These are phyloP conservation scores for Phialemonium atrogriseum DNA, from an alignment of 2,329 filamentous ascomycete species.

Conservation along the genomic window DNA sequence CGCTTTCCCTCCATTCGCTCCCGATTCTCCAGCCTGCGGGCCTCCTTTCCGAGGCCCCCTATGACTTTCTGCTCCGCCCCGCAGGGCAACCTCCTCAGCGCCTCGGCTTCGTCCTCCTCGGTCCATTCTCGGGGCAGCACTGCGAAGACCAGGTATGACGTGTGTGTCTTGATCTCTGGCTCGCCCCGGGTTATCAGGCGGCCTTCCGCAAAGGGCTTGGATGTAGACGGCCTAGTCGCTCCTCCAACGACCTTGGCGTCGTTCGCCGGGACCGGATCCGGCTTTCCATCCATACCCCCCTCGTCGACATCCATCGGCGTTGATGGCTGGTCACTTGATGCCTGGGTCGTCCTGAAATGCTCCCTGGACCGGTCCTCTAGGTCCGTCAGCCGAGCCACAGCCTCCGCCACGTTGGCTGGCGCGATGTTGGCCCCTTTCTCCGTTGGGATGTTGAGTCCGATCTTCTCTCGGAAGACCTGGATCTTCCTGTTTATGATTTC, in stretches of 20 bases:
- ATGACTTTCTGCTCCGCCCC: conserved; percentile 43
- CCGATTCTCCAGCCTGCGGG: conserved; percentile 8
- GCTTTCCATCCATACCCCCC: conserved; percentile 18
- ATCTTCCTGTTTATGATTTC: conserved; percentile 75
- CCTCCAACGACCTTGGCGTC: conserved; percentile 12
- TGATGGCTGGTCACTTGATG: conserved; percentile 20
- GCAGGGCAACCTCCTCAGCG: conserved; percentile 56
- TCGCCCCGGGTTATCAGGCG: conserved; percentile 74
- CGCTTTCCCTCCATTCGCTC: conserved; percentile 6
- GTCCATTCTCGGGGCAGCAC: conserved; percentile 81
- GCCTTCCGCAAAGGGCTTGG: conserved; percentile 65
- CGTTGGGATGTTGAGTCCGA: conserved; percentile 56
- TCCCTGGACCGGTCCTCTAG: conserved; percentile 63
- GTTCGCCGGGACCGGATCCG: conserved; percentile 21
- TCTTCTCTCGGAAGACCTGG: conserved; percentile 72
- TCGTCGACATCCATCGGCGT: conserved; percentile 21
- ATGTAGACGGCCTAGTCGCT: conserved; percentile 6
- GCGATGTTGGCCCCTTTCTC: conserved; percentile 65
- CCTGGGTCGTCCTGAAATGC: conserved; percentile 28
- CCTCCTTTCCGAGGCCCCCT: conserved; percentile 18
- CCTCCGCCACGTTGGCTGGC: conserved; percentile 70
- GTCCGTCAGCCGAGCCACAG: conserved; percentile 61
- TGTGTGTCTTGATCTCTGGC: conserved; percentile 87
- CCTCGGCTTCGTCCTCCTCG: conserved; percentile 67
- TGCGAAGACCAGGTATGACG: conserved; percentile 93